Evolutionary conservation across 352 stramenopile genomes (phyloP).

Genomic region (Globisporangium parvum): DNA sequence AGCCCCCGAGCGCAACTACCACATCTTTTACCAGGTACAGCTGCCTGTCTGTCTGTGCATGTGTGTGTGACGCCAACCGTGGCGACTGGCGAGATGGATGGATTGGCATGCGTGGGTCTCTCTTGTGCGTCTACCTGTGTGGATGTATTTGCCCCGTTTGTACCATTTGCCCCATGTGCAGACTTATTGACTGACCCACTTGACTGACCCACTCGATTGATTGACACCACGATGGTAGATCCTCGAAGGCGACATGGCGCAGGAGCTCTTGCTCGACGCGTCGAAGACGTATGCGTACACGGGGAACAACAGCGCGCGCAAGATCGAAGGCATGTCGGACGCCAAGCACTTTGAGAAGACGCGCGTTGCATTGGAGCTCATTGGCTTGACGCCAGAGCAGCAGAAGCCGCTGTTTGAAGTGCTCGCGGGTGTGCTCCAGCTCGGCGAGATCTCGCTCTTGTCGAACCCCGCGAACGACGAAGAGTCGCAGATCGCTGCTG

Average conservation of each 20-base stretch:
- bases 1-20: slow-evolving; percentile 92
- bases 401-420: slow-evolving; percentile 91
- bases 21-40: slow-evolving; percentile 93
- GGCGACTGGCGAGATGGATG: no score
- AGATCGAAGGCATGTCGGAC: slow-evolving; percentile 74
- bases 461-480: slow-evolving; percentile 73
- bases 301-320: slow-evolving; percentile 49
- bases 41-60: background rate
- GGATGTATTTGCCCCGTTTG: background rate
- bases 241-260: slow-evolving; percentile 46
- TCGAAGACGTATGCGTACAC: slow-evolving; percentile 58
- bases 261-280: slow-evolving; percentile 43
- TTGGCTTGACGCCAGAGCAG: slow-evolving; percentile 80
- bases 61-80: background rate
- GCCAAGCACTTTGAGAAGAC: slow-evolving; percentile 83
- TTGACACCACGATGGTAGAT: slow-evolving; percentile 12
- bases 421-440: slow-evolving; percentile 90
- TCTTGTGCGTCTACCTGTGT: no score
- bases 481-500: slow-evolving; percentile 55
- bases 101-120: no score
- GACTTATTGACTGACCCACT: background rate
- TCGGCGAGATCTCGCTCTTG: slow-evolving; percentile 89
- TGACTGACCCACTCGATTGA: background rate
- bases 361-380: slow-evolving; percentile 51
- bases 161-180: no score